Base-by-base conservation (phyloP, 768 basidiomycete genomes). In the Solioccasus polychromus region DNA sequence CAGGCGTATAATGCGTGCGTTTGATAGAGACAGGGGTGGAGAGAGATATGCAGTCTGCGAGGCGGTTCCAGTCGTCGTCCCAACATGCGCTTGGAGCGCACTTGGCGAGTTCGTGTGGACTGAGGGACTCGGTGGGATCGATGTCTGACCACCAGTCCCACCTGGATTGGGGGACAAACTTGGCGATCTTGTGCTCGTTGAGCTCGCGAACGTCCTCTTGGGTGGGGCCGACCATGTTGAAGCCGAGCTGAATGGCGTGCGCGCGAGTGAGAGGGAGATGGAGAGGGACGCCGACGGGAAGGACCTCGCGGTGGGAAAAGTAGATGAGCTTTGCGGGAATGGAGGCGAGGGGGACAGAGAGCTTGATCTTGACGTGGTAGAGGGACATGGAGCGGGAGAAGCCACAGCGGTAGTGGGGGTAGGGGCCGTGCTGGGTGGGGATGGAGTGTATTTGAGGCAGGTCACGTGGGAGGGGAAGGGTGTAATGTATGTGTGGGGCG, bases 251-350 rank as follows among this genome's bases (percentile, higher is more conserved):
- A 5, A 51, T 34, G 2, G 65, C 68, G 3, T 68, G 58, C 1
- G 52, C 57, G 30, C 66, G 64, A 18, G 67, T 68, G 32, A 61
- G 52, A 1, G 64, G 57, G 18, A 69, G 68, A 8, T 65, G 62
- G 0, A 64, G 59, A 3, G 79, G 77, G 26, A 78, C 56, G 9
- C 44, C 56, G 48, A 84, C 69, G 0, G 73, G 69, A 3, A 64
- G 54, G 7, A 73, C 52, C 50, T 88, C 83, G 22, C 76, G 68
- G 17, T 80, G 76, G 9, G 81, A 69, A 37, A 84, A 73, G 65
- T 77, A 88, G 26, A 85, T 60, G 8, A 86, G 71, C 30, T 78
- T 82, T 1, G 86, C 86, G 0, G 84, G 77, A 25, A 71, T 55
- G 20, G 80, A 67, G 15, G 77, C 69, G 8, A 79, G 74, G 0